A percentile compares a stretch with the other conserved stretches of the same genome.
Conservation (phyloP, 2,329 filamentous ascomycete species). For the Podosphaera xanthii region DNA sequence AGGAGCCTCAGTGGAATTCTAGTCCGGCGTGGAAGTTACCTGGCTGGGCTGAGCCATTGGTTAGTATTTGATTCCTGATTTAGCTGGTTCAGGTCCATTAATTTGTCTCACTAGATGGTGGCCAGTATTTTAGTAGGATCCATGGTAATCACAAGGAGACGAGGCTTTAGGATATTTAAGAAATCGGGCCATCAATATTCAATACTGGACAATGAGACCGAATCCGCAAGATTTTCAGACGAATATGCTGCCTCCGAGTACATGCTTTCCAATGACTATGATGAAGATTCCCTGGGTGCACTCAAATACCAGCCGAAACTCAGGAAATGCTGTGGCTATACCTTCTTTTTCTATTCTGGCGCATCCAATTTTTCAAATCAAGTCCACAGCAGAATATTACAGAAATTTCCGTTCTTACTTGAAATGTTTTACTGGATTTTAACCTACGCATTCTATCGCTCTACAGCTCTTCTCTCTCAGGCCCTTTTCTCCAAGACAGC, state of each 20-base stretch:
- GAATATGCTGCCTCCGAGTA: constrained; percentile 12
- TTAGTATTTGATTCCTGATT: constrained; percentile 4
- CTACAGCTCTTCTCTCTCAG: constrained; percentile 12
- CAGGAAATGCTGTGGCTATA: constrained; percentile 29
- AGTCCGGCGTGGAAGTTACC: constrained; percentile 15
- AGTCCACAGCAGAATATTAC: constrained; percentile 36
- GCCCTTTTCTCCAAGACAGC: constrained; percentile 18
- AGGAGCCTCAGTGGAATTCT: constrained; percentile 16
- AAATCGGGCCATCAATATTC: constrained; percentile 4
- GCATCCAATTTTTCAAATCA: constrained; percentile 36
- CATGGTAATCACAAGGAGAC: constrained; percentile 14
- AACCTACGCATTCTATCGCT: constrained; percentile 18
- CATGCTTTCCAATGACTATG: constrained; percentile 8
- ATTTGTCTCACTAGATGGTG: constrained; percentile 13
- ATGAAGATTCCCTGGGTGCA: constrained; percentile 7
- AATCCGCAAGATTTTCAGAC: constrained; percentile 14
- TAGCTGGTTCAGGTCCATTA: neutral
- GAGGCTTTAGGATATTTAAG: constrained; percentile 11
- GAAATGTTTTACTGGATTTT: constrained; percentile 48
- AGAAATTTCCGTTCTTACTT: constrained; percentile 41
- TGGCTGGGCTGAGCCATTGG: constrained; percentile 16
- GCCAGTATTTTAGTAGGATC: constrained; percentile 15
- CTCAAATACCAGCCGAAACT: constrained; percentile 23
- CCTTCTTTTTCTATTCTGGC: constrained; percentile 22
- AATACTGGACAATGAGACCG: constrained; percentile 10